Evolutionary conservation across 2,329 filamentous ascomycete genomes (phyloP).

Genomic region (Alternaria sp.): DNA sequence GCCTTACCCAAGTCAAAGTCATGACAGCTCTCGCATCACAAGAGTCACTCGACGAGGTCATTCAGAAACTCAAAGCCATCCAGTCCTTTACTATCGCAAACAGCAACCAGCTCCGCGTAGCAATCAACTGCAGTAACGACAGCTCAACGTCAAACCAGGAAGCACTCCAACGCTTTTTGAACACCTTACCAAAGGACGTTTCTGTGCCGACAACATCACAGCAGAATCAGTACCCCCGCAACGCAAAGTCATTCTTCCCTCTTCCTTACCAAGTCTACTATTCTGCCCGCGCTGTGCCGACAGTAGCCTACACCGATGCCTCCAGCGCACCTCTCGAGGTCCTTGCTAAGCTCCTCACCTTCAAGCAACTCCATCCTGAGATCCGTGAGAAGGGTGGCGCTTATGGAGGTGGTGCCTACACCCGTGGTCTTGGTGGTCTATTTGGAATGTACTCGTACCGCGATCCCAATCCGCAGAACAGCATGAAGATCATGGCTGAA

Average conservation of each 20-base stretch:
- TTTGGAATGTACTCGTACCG: constrained; percentile 98
- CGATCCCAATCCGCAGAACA: constrained; percentile 93
- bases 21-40: constrained; percentile 81
- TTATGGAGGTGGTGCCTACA: constrained; percentile 91
- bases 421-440: constrained; percentile 78
- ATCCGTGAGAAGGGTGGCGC: constrained; percentile 98
- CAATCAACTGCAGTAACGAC: constrained; percentile 84
- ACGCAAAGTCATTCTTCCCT: constrained; percentile 83
- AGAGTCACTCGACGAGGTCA: constrained; percentile 76
- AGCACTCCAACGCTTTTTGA: constrained; percentile 76
- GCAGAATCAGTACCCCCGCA: constrained; percentile 51
- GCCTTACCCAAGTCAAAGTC: constrained; percentile 88
- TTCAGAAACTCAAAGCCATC: constrained; percentile 84
- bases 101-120: constrained; percentile 74
- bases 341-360: constrained; percentile 88
- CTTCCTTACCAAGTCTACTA: constrained; percentile 98
- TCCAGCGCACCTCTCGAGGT: constrained; percentile 85
- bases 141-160: constrained; percentile 74
- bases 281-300: constrained; percentile 81
- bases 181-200: constrained; percentile 60
- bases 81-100: constrained; percentile 79
- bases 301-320: constrained; percentile 80
- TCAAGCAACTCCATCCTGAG: constrained; percentile 96
- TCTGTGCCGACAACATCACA: constrained; percentile 40
- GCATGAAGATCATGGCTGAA: constrained; percentile 81